Evolutionary conservation across 345 rosid genomes (phyloP).

Genomic region (Rhizophora apiculata): DNA sequence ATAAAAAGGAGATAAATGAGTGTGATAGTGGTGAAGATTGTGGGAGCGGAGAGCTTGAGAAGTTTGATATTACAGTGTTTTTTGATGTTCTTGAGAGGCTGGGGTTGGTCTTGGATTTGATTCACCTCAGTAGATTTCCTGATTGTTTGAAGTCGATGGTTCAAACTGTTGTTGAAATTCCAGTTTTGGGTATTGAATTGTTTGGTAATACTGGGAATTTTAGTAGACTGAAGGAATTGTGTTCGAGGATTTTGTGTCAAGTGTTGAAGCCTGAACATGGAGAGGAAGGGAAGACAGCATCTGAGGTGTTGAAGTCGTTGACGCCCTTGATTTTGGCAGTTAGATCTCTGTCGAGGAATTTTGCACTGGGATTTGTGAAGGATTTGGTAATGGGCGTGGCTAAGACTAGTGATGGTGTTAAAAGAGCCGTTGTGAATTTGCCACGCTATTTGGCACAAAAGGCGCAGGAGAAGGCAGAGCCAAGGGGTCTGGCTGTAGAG

Average conservation of each 20-base stretch:
- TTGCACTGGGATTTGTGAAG: slow-evolving; percentile 58
- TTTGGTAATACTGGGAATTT: slow-evolving; percentile 30
- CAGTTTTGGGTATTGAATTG: slow-evolving; percentile 38
- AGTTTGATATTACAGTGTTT: slow-evolving; percentile 38
- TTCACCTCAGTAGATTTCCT: slow-evolving; percentile 77
- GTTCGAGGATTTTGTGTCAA: slow-evolving; percentile 49
- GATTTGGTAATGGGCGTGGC: slow-evolving; percentile 34
- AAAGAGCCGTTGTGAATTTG: slow-evolving; percentile 55
- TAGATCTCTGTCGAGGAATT: slow-evolving; percentile 64
- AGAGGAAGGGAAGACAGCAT: slow-evolving; percentile 51
- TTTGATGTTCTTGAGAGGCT: slow-evolving; percentile 47
- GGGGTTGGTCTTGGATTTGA: slow-evolving; percentile 50
- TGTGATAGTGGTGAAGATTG: slow-evolving; percentile 20
- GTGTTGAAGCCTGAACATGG: slow-evolving; percentile 67
- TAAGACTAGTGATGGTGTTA: slow-evolving; percentile 40
- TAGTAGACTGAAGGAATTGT: slow-evolving; percentile 41
- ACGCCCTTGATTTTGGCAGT: slow-evolving; percentile 55
- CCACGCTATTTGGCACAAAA: slow-evolving; percentile 63
- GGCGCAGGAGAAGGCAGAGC: slow-evolving; percentile 93
- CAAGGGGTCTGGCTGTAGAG: slow-evolving; percentile 75
- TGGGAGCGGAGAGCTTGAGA: slow-evolving; percentile 26
- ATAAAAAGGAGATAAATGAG: slow-evolving; percentile 11
- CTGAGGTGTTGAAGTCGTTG: slow-evolving; percentile 63
- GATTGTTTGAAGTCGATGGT: slow-evolving; percentile 73
- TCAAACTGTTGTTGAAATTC: slow-evolving; percentile 65